phyloP scores from a whole-genome alignment of 2,329 filamentous ascomycete genomes.

The Neofusicoccum cordaticola region DNA sequence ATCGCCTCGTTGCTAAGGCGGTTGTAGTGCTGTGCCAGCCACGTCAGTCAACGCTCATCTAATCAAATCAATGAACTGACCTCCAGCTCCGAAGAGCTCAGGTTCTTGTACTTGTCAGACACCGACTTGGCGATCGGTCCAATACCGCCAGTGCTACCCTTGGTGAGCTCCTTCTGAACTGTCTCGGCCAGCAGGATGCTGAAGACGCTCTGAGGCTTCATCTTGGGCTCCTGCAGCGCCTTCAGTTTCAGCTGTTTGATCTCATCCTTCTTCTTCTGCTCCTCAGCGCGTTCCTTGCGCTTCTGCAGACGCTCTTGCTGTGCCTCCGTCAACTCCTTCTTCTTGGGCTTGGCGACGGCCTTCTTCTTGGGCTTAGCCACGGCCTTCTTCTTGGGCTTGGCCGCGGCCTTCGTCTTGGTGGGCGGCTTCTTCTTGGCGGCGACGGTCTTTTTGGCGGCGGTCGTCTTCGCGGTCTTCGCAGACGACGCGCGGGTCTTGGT shows the following conservation, averaged over 20 bases:
- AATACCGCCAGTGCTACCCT: conserved; percentile 1
- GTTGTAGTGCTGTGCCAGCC: conserved; percentile 49
- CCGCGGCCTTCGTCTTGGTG: conserved; percentile 7
- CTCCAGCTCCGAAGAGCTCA: conserved; percentile 36
- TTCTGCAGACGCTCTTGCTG: conserved; percentile 24
- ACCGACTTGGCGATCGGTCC: conserved; percentile 23
- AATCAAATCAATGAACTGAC: conserved; percentile 11
- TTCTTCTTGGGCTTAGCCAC: conserved; percentile 21
- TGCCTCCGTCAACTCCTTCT: conserved; percentile 24
- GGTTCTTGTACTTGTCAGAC: conserved; percentile 25
- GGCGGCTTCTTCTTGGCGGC: background rate
- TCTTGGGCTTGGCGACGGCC: conserved; percentile 22
- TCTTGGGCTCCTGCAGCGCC: conserved; percentile 37
- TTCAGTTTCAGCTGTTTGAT: conserved; percentile 35
- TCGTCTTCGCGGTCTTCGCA: conserved; percentile 11
- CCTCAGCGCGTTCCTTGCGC: conserved; percentile 24
- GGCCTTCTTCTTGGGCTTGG: conserved; percentile 16
- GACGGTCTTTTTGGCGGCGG: conserved; percentile 9
- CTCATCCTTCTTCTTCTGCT: conserved; percentile 26
- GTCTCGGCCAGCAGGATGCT: background rate
- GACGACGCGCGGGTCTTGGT: conserved; percentile 25
- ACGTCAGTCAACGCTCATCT: background rate
- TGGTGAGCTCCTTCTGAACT: background rate
- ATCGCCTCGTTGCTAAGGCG: conserved; percentile 49
- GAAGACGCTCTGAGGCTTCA: conserved; percentile 21